Base-by-base conservation (phyloP, 805 yeast genomes). In the Starmerella cellae region DNA sequence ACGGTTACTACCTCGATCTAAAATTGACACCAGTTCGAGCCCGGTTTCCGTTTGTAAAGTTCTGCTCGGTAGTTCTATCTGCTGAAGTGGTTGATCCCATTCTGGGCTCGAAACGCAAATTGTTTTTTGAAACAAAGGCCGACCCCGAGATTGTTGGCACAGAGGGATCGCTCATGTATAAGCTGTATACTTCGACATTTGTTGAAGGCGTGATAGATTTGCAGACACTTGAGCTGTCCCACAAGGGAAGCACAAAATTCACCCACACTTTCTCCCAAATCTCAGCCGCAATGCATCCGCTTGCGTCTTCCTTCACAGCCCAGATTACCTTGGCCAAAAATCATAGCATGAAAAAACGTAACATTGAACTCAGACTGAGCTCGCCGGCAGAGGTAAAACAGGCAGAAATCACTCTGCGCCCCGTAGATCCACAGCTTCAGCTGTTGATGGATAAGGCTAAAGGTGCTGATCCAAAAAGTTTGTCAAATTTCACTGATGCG, bases 1-100 rank as follows among this genome's bases (percentile, higher is more conserved):
- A 52, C 4, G 59, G 42, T 21, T 72, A 72, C 50, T 52, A 47
- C 5, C 66, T 72, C 40, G 60, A 48, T 30, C 45, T 75, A 2
- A 60, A 57, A 9, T 44, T 72, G 3, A 44, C 49, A 1, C 32
- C 72, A 6, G 43, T 45, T 3, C 68, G 68, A 42, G 32, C 31
- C 9, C 22, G 17, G 10, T 37, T 46, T 17, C 47, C 49, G 16
- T 43, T 53, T 22, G 16, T 49, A 9, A 19, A 37, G 13, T 43
- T 56, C 33, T 48, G 45, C 8, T 28, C 28, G 14, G 51, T 57
- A 19, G 52, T 47, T 11, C 23, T 33, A 4, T 16, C 13, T 26
- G 23, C 36, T 17, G 26, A 4, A 4, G 9, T 6, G 8, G 6
- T 16, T 10, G 26, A 33, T 14, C 26, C 36, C 26, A 16, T 21